Evolutionary conservation across 106 monocot genomes (phyloP).

Genomic region (Vanilla planifolia): DNA sequence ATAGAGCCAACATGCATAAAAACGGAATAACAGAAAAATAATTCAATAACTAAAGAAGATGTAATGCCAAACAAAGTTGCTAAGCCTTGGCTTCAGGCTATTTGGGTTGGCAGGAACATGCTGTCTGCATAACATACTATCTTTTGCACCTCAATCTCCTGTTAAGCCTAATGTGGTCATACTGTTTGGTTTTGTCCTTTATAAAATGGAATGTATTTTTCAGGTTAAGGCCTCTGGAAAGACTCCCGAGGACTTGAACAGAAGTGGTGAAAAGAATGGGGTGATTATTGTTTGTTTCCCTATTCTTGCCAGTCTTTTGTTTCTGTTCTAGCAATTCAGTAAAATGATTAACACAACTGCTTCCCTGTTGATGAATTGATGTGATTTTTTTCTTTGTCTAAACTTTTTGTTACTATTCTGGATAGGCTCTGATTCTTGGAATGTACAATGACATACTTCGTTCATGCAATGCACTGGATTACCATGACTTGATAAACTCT

Average conservation of each 20-base stretch:
- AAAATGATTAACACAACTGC: background rate
- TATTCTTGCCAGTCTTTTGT: background rate
- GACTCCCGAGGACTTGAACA: conserved; percentile 61
- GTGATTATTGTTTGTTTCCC: conserved; percentile 27
- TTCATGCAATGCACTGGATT: conserved; percentile 90
- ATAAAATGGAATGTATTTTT: conserved; percentile 4
- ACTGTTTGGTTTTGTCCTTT: background rate
- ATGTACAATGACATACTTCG: conserved; percentile 63
- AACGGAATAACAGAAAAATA: no score
- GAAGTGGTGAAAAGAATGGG: conserved; percentile 60
- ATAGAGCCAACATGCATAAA: no score
- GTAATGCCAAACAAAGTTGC: no score
- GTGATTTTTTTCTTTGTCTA: background rate
- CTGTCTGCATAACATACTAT: background rate
- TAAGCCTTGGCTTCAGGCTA: no score
- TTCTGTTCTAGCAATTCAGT: background rate
- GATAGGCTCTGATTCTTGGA: conserved; percentile 66
- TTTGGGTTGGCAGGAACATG: no score
- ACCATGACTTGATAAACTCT: conserved; percentile 86
- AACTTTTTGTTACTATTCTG: conserved; percentile 10
- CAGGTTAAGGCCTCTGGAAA: conserved; percentile 87
- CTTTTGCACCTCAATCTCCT: background rate
- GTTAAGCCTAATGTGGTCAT: background rate
- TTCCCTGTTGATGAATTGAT: background rate
- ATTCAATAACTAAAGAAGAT: no score